Evolutionary conservation across 495 filamentous ascomycete genomes (phyloP), one percentile per base, ranked within the genome.

Genomic region (Aspergillus leporis): DNA sequence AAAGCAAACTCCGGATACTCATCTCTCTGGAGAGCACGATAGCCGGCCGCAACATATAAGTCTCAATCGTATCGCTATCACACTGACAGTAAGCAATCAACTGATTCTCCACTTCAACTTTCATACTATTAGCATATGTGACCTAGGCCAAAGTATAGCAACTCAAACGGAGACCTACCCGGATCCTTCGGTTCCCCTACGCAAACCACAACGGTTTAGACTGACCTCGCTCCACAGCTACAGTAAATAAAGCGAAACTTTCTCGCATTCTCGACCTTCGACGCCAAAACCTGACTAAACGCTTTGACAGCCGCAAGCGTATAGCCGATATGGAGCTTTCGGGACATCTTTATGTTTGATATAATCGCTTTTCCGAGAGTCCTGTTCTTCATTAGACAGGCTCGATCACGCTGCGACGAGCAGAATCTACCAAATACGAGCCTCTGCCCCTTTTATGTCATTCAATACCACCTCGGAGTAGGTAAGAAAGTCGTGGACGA

Each of bases 231-330:
- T 83, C 81, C n/a, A 78, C 72, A 0, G 65, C 80, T 82, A 47
- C 75, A 72, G 62, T 83, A 81, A 3, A 84, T 65, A 55, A 83
- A 85, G 6, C 76, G 74, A 55, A 86, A 81, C 25, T 32, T 70
- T 73, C 22, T 55, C 43, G 5, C 55, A 8, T 28, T 28, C 25
- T 6, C 25, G 6, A 6, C 25, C 6, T 6, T 28, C 3, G 25
- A 28, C 25, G 25, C 25, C 6, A 28, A 6, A 28, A 28, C 25
- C 25, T 28, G 25, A 28, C 6, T 6, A 6, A 28, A 28, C 6
- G 25, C 25, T 28, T 28, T 6, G 6, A 28, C 25, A 28, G 25
- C 25, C 25, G 25, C 25, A 3, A 28, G 6, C 6, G 25, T 28
- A 28, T 28, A 28, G 25, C 6, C 25, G 25, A 28, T 7, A 18